Evolutionary conservation across 345 rosid genomes (phyloP).

Genomic region (Syzygium jambos): DNA sequence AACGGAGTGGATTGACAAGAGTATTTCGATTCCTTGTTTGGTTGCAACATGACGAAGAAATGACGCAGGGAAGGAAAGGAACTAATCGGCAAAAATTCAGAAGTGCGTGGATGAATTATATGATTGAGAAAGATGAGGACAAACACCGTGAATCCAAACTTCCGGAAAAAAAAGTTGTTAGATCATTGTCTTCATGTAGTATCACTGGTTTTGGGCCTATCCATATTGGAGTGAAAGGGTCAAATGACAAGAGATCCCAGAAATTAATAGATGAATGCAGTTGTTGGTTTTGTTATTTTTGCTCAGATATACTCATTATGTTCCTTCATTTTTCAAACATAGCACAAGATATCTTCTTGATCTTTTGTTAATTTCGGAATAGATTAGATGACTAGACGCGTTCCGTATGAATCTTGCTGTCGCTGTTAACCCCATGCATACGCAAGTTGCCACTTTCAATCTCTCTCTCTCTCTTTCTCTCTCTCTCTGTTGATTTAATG

Average conservation of each 20-base stretch:
- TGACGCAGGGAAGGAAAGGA: neutral
- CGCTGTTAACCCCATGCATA: neutral
- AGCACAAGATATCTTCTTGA: neutral
- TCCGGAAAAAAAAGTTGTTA: neutral
- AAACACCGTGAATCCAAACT: neutral
- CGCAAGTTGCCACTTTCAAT: neutral
- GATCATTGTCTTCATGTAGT: neutral
- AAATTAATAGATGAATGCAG: neutral
- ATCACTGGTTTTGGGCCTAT: neutral
- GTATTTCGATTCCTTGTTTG: neutral
- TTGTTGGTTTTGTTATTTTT: neutral
- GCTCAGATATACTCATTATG: neutral
- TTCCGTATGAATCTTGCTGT: neutral
- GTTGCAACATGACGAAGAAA: neutral
- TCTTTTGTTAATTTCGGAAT: neutral
- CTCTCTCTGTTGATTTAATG: neutral
- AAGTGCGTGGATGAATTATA: neutral
- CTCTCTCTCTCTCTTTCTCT: neutral
- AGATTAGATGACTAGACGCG: neutral
- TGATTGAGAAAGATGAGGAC: neutral
- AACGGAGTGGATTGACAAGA: neutral
- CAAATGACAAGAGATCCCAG: neutral
- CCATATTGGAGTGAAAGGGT: neutral
- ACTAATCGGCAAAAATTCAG: neutral
- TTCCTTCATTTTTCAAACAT: neutral